These are phyloP conservation scores for Cercospora sp. DNA, from an alignment of 2,329 filamentous ascomycete genomes.

Conservation along the genomic window DNA sequence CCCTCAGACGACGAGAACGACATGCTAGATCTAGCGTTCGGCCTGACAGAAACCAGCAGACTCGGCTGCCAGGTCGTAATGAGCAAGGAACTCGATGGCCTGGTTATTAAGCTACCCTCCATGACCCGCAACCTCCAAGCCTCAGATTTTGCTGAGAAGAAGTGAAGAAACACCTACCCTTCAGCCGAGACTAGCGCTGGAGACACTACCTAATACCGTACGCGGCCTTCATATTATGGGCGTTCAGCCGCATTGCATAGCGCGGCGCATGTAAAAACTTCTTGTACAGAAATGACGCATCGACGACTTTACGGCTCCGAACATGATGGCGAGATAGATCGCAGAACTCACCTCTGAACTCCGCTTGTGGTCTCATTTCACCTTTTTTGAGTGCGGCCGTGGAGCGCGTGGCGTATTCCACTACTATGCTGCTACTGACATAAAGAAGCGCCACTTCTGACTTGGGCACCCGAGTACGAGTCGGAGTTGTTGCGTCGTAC, in stretches of 20 bases:
- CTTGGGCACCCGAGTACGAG: too few relatives aligned
- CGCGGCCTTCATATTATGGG: background rate
- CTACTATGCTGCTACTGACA: too few relatives aligned
- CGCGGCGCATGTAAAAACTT: background rate
- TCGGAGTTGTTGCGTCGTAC: background rate
- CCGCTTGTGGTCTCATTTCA: background rate
- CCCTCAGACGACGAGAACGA: conserved; percentile 64
- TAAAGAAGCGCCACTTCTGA: too few relatives aligned
- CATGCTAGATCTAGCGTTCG: conserved; percentile 89
- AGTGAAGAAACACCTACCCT: conserved; percentile 13
- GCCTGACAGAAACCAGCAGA: conserved; percentile 79
- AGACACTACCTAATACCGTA: background rate
- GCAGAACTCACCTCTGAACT: background rate
- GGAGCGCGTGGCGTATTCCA: too few relatives aligned
- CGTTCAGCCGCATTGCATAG: background rate
- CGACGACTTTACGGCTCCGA: conserved; percentile 1
- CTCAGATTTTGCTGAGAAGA: conserved; percentile 70
- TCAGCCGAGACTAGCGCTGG: background rate
- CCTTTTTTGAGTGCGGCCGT: background rate
- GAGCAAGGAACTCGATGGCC: conserved; percentile 82
- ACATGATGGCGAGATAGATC: background rate
- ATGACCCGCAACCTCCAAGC: conserved; percentile 97
- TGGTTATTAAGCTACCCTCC: conserved; percentile 79
- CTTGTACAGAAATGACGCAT: background rate
- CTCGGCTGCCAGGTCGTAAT: conserved; percentile 90